phyloP scores from a whole-genome alignment of 129 eudicot genomes.

The Silybum marianum region DNA sequence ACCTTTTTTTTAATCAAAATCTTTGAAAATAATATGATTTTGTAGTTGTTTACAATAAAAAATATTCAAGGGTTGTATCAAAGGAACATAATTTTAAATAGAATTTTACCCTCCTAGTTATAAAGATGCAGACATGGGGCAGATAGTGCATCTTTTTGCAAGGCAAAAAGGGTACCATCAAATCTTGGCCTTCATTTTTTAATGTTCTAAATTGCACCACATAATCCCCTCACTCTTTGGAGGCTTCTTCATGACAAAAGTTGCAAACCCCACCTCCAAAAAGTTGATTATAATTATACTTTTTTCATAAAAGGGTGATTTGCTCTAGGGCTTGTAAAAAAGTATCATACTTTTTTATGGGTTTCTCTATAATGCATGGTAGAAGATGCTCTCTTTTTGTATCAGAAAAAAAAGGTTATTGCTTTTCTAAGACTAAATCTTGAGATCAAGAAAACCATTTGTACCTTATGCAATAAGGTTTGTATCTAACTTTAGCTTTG shows the following conservation, averaged over 20 bases:
- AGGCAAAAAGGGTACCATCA: slow-evolving; percentile 35
- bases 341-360: slow-evolving; percentile 39
- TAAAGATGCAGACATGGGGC: slow-evolving; percentile 4
- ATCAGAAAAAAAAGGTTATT: slow-evolving; percentile 21
- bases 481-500: background rate
- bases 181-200: slow-evolving; percentile 29
- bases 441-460: slow-evolving; percentile 4
- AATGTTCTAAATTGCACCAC: slow-evolving; percentile 24
- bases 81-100: background rate
- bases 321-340: slow-evolving; percentile 42
- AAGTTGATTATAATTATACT: slow-evolving; percentile 43
- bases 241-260: slow-evolving; percentile 51
- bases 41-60: background rate
- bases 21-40: background rate
- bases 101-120: background rate
- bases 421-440: slow-evolving; percentile 28
- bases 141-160: slow-evolving; percentile 14
- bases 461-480: background rate
- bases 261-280: slow-evolving; percentile 22
- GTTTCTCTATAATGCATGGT: slow-evolving; percentile 23
- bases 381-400: slow-evolving; percentile 50
- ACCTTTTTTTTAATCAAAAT: background rate
- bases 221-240: slow-evolving; percentile 39
- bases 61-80: background rate
- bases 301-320: slow-evolving; percentile 42